These are phyloP conservation scores for Epicoccum nigrum DNA, from an alignment of 2,329 filamentous ascomycete species.

Conservation along the genomic window DNA sequence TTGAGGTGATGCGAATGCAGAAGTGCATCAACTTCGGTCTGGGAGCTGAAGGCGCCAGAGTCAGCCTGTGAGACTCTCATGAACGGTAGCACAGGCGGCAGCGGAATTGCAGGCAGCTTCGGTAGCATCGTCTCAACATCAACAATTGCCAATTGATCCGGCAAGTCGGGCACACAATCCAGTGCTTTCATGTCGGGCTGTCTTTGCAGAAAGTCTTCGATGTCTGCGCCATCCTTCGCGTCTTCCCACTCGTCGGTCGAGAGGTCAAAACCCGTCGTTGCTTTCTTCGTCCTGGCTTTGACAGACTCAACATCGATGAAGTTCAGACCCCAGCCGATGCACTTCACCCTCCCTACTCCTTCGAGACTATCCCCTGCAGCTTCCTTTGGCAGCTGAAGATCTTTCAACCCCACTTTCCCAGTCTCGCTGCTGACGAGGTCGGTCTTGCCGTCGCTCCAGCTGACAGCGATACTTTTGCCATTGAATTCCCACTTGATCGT, in stretches of 20 bases:
- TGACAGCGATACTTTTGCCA: conserved; percentile 77
- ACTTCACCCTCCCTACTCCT: conserved; percentile 44
- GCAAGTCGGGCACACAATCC: conserved; percentile 47
- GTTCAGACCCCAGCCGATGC: conserved; percentile 61
- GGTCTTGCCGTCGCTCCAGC: conserved; percentile 80
- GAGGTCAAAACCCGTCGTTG: conserved; percentile 25
- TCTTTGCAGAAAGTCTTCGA: conserved; percentile 50
- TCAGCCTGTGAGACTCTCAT: conserved; percentile 37
- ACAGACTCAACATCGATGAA: conserved; percentile 58
- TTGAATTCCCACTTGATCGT: conserved; percentile 56
- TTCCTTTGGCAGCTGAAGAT: conserved; percentile 24
- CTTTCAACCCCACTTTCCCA: conserved; percentile 77
- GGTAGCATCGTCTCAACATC: conserved; percentile 48
- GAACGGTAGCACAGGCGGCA: conserved; percentile 43
- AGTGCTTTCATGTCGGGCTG: conserved; percentile 42
- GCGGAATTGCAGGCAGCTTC: conserved; percentile 47
- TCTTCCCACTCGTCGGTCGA: conserved; percentile 44
- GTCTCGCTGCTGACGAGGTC: conserved; percentile 80
- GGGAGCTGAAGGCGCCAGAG: conserved; percentile 48
- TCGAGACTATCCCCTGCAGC: conserved; percentile 1
- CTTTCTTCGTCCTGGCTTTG: conserved; percentile 49
- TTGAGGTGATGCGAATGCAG: conserved; percentile 58
- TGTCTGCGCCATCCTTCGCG: conserved; percentile 39
- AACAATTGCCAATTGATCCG: conserved; percentile 49
- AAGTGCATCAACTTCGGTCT: conserved; percentile 48